These are phyloP conservation scores for Hypericum androsaemum DNA, from an alignment of 345 rosid genomes.

Conservation along the genomic window DNA sequence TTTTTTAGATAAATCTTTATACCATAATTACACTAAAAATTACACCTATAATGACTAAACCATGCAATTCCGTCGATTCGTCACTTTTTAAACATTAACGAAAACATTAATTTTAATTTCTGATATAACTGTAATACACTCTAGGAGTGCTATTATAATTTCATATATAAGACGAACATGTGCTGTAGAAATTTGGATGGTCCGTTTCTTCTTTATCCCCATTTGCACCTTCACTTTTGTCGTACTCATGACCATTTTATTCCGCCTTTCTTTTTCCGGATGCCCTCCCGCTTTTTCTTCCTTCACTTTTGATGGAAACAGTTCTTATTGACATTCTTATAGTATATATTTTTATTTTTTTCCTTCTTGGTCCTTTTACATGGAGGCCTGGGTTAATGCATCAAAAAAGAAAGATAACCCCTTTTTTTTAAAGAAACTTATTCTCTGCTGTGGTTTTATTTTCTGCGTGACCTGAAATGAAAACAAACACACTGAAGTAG, in stretches of 20 bases:
- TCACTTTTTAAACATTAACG: too few relatives aligned
- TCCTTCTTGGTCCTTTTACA: slow-evolving; percentile 2
- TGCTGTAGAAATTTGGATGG: slow-evolving; percentile 8
- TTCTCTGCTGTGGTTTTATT: background rate
- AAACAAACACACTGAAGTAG: background rate
- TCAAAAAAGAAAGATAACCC: too few relatives aligned
- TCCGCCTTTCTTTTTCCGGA: slow-evolving; percentile 16
- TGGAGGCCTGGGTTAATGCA: too few relatives aligned
- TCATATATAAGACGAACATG: background rate
- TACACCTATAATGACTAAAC: too few relatives aligned
- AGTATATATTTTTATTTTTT: slow-evolving; percentile 11
- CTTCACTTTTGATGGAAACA: background rate
- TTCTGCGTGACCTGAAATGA: background rate
- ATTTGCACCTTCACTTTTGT: too few relatives aligned
- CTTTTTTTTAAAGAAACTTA: too few relatives aligned
- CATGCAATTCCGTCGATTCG: too few relatives aligned
- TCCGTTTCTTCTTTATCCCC: slow-evolving; percentile 16
- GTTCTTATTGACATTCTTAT: background rate
- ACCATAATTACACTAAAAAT: too few relatives aligned
- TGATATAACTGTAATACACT: too few relatives aligned
- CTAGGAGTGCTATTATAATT: too few relatives aligned
- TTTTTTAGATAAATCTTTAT: too few relatives aligned
- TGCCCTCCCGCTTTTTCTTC: slow-evolving; percentile 3
- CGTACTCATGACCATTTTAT: slow-evolving; percentile 13
- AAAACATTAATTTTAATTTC: too few relatives aligned